These are phyloP conservation scores for Kwoniella heveanensis DNA, from an alignment of 768 basidiomycete species.

Conservation along the genomic window DNA sequence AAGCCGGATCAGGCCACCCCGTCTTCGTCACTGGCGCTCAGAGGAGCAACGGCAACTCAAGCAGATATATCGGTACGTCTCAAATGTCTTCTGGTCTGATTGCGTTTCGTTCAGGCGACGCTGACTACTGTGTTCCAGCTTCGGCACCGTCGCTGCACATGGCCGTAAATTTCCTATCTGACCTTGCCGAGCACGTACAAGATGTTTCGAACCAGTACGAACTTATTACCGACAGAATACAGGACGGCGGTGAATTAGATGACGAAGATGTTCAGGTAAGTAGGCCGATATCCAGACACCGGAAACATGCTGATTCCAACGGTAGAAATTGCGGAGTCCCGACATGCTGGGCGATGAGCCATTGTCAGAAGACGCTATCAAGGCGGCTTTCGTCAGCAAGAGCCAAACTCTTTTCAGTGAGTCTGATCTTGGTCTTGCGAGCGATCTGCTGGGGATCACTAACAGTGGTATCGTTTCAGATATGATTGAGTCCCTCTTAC, in stretches of 20 bases:
- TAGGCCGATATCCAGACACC: background rate
- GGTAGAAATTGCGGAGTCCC: slow-evolving; percentile 18
- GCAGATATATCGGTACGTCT: slow-evolving; percentile 33
- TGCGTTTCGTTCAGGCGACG: background rate
- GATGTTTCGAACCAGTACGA: slow-evolving; percentile 37
- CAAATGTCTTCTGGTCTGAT: background rate
- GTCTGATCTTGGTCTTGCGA: slow-evolving; percentile 12
- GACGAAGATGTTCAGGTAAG: slow-evolving; percentile 31
- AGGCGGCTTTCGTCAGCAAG: slow-evolving; percentile 23
- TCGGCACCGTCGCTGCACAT: slow-evolving; percentile 42
- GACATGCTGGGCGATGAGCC: slow-evolving; percentile 23
- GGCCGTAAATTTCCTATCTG: slow-evolving; percentile 32
- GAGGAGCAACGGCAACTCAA: slow-evolving; percentile 20
- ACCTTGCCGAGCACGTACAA: slow-evolving; percentile 34
- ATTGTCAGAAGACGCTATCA: slow-evolving; percentile 19
- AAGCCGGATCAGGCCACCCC: slow-evolving; percentile 37
- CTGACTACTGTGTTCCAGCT: slow-evolving; percentile 10
- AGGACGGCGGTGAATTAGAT: slow-evolving; percentile 31
- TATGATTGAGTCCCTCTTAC: slow-evolving; percentile 44
- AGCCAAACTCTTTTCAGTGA: slow-evolving; percentile 40
- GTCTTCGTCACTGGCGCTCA: slow-evolving; percentile 45
- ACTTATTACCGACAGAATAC: slow-evolving; percentile 20
- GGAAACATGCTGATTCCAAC: background rate
- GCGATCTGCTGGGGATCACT: no score
- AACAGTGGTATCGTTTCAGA: slow-evolving; percentile 24